These are phyloP conservation scores for Juncus inflexus DNA, from an alignment of 176 grass and related monocot species.

Conservation along the genomic window DNA sequence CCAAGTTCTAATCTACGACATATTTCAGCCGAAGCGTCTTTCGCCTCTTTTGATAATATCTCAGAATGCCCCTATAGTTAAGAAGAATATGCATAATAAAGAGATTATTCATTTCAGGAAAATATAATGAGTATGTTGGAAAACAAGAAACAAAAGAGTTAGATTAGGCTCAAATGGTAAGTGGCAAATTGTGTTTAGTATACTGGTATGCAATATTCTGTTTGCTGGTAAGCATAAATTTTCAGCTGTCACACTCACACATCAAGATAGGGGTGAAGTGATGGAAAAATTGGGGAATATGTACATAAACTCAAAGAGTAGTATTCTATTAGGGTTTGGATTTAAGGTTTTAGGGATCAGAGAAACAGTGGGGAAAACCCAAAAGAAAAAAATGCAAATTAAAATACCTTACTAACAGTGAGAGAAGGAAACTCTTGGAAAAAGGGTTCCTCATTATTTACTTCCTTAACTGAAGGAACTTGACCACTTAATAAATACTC, in stretches of 20 bases:
- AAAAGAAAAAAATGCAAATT: too few species aligned
- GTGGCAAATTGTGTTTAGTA: neutral
- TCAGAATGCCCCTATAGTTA: constrained; percentile 29
- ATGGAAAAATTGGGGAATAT: neutral
- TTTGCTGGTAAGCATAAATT: neutral
- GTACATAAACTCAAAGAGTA: too few species aligned
- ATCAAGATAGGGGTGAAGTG: neutral
- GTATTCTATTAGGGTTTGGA: too few species aligned
- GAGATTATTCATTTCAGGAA: neutral
- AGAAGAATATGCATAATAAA: neutral
- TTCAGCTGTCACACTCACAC: neutral
- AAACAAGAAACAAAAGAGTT: neutral
- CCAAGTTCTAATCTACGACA: constrained; percentile 59
- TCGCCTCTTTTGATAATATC: constrained; percentile 77
- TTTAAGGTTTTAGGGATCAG: too few species aligned
- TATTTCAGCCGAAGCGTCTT: constrained; percentile 74
- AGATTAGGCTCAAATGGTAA: neutral
- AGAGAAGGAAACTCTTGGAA: constrained; percentile 46
- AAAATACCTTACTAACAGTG: constrained; percentile 49
- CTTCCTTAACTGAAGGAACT: constrained; percentile 83
- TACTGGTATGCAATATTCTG: neutral
- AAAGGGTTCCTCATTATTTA: constrained; percentile 84
- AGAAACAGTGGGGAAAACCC: too few species aligned
- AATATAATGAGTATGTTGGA: neutral
- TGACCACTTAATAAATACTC: constrained; percentile 93